Base-by-base conservation (phyloP, 306 rosid species). In the Morella rubra region DNA sequence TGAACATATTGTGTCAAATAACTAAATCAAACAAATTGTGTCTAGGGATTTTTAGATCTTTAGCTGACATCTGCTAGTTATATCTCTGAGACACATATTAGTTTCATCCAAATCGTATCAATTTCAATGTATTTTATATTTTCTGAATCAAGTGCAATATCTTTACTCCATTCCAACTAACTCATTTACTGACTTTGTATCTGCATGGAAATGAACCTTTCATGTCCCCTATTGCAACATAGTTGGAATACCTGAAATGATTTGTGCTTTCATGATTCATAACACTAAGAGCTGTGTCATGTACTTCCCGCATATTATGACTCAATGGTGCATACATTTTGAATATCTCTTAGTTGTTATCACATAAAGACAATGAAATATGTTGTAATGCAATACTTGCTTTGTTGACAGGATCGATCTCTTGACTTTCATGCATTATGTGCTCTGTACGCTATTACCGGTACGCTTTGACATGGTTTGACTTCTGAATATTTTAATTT, bases 401-500 rank as follows among this genome's bases (percentile, higher is more conserved):
- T 77, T 42, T 78, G 45, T 76, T 59, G 71, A 72, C 98, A 93
- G 98, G 98, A 93, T 79, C 90, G 94, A 27, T 93, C 96, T 71
- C 96, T 93, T 16, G 94, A 93, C 82, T 93, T 93, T 70, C 79
- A 76, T 18, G 87, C 80, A 54, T 81, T 93, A 10, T 90, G 91
- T 78, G 96, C 94, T 61, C 88, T 90, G 41, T 93, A 93, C 62
- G 93, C 93, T 76, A 88, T 90, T 44, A 93, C 98, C 0, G 98
- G 98, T 93, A 93, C 77, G 70, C 10, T 59, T 79, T 83, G 40
- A 75, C 13, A 11, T 40, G n/a, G 66, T 40, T 74, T 59, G 13
- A 8, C 54, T 73, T 69, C 15, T 60, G 32, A 24, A 24, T 64
- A 18, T 56, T 62, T 75, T 37, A 12, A 11, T 54, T 20, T 6